These are phyloP conservation scores for Trametes sanguinea DNA, from an alignment of 768 basidiomycete genomes.

Conservation along the genomic window DNA sequence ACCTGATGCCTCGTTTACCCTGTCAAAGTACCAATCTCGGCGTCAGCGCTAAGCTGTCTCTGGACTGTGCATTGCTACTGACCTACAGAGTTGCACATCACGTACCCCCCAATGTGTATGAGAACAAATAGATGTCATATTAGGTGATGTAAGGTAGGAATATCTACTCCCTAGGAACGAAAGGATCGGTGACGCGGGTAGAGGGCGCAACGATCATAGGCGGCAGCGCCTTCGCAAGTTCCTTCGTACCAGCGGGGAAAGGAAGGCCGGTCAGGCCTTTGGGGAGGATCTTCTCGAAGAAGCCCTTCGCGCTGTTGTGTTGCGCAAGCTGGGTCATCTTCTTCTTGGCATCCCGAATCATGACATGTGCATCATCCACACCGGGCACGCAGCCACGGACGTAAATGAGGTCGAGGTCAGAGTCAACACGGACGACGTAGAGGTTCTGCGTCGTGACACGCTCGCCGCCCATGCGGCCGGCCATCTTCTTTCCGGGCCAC, in stretches of 20 bases:
- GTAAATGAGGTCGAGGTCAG: constrained; percentile 82
- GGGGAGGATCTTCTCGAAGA: constrained; percentile 77
- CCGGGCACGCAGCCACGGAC: constrained; percentile 93
- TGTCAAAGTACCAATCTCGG: too few species aligned
- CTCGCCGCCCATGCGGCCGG: constrained; percentile 87
- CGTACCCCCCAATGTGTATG: neutral
- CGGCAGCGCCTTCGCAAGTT: constrained; percentile 69
- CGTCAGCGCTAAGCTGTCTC: too few species aligned
- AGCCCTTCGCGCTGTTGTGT: constrained; percentile 68
- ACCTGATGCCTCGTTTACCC: too few species aligned
- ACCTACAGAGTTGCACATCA: neutral
- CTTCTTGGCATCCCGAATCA: constrained; percentile 89
- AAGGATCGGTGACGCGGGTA: constrained; percentile 72
- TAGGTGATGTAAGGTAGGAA: neutral
- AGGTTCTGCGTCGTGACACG: constrained; percentile 88
- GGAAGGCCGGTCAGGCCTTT: constrained; percentile 84
- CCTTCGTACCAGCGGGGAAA: constrained; percentile 86
- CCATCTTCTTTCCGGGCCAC: constrained; percentile 98
- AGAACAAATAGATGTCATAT: neutral
- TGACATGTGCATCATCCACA: constrained; percentile 81
- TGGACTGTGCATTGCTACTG: too few species aligned
- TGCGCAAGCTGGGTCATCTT: constrained; percentile 63
- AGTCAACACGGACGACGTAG: constrained; percentile 85
- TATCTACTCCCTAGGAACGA: constrained; percentile 67
- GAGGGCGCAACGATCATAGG: constrained; percentile 65